These are phyloP conservation scores for Ceratocystis variospora DNA, from an alignment of 2,329 filamentous ascomycete species.

Conservation along the genomic window DNA sequence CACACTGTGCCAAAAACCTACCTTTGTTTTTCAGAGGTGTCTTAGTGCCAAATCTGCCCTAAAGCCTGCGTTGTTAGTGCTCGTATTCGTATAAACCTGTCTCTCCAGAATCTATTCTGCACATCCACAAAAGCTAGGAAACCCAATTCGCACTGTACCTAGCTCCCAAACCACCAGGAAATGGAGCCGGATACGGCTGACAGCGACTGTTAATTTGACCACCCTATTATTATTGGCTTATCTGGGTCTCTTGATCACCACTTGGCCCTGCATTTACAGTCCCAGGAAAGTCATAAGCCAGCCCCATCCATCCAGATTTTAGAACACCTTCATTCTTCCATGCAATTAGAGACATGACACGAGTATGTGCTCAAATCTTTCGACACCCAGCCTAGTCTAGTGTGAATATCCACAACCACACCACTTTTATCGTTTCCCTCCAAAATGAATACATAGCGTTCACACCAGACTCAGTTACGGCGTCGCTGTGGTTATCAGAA, in stretches of 20 bases:
- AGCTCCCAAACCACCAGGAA: conserved; percentile 12
- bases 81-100: conserved; percentile 20
- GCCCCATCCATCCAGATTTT: background rate
- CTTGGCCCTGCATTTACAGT: background rate
- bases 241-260: background rate
- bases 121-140: background rate
- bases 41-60: background rate
- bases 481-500: background rate
- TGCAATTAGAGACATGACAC: background rate
- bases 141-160: conserved; percentile 8
- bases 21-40: too few species aligned
- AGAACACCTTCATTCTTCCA: background rate
- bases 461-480: background rate
- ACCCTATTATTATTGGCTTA: background rate
- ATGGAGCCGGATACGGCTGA: conserved; percentile 19
- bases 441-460: background rate
- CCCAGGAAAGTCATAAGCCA: background rate
- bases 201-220: conserved; percentile 8
- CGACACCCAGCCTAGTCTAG: background rate
- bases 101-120: background rate
- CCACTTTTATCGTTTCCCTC: background rate
- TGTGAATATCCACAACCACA: background rate
- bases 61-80: background rate
- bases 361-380: conserved; percentile 2
- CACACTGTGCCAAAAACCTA: background rate